These are phyloP conservation scores for Candida sonorensis DNA, from an alignment of 805 yeast genomes.

Conservation along the genomic window DNA sequence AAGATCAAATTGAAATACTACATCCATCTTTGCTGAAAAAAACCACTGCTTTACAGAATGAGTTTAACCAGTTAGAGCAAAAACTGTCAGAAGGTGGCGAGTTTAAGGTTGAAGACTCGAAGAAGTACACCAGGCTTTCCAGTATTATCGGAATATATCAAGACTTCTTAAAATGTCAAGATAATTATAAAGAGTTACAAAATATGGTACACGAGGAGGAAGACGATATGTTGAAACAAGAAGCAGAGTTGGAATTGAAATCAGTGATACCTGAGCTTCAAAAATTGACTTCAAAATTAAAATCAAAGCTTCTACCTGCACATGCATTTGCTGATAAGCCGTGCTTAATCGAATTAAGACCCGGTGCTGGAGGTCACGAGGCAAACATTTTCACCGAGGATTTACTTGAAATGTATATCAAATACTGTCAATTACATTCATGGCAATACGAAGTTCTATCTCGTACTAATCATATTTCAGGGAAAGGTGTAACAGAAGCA, in stretches of 20 bases:
- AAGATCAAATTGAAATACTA: conserved; percentile 9
- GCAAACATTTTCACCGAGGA: conserved; percentile 84
- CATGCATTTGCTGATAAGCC: conserved; percentile 71
- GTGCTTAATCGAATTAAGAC: conserved; percentile 78
- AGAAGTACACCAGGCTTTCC: conserved; percentile 38
- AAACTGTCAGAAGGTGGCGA: conserved; percentile 34
- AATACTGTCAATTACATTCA: conserved; percentile 52
- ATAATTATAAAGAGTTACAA: conserved; percentile 28
- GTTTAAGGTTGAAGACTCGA: conserved; percentile 43
- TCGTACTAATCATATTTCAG: conserved; percentile 46
- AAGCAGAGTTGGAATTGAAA: conserved; percentile 57
- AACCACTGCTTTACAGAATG: conserved; percentile 36
- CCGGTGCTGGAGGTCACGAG: conserved; percentile 95
- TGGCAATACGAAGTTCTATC: conserved; percentile 68
- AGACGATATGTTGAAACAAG: conserved; percentile 38
- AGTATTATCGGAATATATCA: conserved; percentile 35
- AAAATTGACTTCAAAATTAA: conserved; percentile 37
- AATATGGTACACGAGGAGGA: conserved; percentile 34
- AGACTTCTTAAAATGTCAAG: conserved; percentile 29
- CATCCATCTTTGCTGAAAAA: conserved; percentile 47
- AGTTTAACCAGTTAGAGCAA: conserved; percentile 34
- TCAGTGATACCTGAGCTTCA: conserved; percentile 37
- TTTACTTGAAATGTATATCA: conserved; percentile 72
- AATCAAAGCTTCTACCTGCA: conserved; percentile 62
- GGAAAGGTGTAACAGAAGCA: conserved; percentile 70